phyloP scores from a whole-genome alignment of 768 basidiomycete genomes.

The Trametopsis cervina region DNA sequence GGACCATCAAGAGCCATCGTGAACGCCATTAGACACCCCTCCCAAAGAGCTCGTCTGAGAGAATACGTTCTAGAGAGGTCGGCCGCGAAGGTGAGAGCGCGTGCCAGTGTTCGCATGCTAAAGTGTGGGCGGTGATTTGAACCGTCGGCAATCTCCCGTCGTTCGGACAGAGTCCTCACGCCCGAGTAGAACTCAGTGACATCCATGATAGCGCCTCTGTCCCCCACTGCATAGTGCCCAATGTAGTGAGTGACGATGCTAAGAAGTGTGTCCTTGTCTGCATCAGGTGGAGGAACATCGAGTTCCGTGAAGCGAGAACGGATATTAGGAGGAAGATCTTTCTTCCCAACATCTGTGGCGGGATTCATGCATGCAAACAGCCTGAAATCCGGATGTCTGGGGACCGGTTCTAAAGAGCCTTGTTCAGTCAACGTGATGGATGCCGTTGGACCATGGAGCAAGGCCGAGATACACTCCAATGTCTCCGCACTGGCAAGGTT shows the following conservation, averaged over 20 bases:
- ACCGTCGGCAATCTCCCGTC: slow-evolving; percentile 83
- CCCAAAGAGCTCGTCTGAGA: slow-evolving; percentile 85
- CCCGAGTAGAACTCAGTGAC: slow-evolving; percentile 85
- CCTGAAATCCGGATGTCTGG: slow-evolving; percentile 91
- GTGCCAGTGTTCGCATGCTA: slow-evolving; percentile 92
- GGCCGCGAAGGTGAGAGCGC: slow-evolving; percentile 85
- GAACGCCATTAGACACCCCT: slow-evolving; percentile 96
- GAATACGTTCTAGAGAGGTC: slow-evolving; percentile 74
- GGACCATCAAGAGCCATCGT: slow-evolving; percentile 84
- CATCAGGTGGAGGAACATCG: slow-evolving; percentile 90
- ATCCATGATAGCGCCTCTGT: slow-evolving; percentile 83
- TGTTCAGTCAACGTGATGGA: slow-evolving; percentile 93
- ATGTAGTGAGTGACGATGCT: slow-evolving; percentile 88
- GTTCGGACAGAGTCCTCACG: slow-evolving; percentile 69
- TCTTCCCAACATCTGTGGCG: slow-evolving; percentile 97
- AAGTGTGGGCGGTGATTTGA: slow-evolving; percentile 91
- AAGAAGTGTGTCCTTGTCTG: slow-evolving; percentile 83
- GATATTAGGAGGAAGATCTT: slow-evolving; percentile 88
- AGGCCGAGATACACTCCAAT: slow-evolving; percentile 83
- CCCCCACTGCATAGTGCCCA: slow-evolving; percentile 72
- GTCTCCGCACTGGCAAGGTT: slow-evolving; percentile 94
- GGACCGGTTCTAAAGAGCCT: slow-evolving; percentile 83
- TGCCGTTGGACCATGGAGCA: slow-evolving; percentile 77
- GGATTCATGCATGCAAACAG: slow-evolving; percentile 99
- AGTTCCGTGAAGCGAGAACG: slow-evolving; percentile 92